These are phyloP conservation scores for Erodium maritimum DNA, from an alignment of 345 rosid genomes.

Conservation along the genomic window DNA sequence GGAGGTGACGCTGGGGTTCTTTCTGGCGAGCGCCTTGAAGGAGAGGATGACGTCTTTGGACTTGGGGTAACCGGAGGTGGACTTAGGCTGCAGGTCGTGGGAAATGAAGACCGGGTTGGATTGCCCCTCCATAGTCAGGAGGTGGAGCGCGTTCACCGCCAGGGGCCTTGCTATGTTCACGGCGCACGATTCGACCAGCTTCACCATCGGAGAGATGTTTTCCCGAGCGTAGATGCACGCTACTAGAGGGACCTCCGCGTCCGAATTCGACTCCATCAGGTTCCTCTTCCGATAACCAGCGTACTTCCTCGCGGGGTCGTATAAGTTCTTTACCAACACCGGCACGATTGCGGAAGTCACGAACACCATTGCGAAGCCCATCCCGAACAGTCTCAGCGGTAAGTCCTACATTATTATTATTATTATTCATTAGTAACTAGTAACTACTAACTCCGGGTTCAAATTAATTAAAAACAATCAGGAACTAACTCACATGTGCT, in stretches of 20 bases:
- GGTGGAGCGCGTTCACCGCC: conserved; percentile 17
- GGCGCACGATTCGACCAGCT: conserved; percentile 7
- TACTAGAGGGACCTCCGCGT: conserved; percentile 22
- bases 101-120: conserved; percentile 19
- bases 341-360: neutral
- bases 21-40: no score
- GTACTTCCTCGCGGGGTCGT: conserved; percentile 1
- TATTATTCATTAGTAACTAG: no score
- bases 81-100: conserved; percentile 13
- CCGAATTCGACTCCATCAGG: conserved; percentile 15
- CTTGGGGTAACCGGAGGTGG: neutral
- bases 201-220: conserved; percentile 14
- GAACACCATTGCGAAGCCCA: neutral
- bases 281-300: conserved; percentile 18
- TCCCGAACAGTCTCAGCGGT: neutral
- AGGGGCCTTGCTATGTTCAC: conserved; percentile 10
- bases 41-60: conserved; percentile 5
- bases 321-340: neutral
- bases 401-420: neutral
- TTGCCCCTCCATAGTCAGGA: conserved; percentile 14
- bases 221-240: conserved; percentile 30
- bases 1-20: neutral
- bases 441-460: no score
- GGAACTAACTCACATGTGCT: neutral
- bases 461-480: no score